A percentile compares a stretch with the other conserved stretches of the same genome.
These are phyloP conservation scores for Cladosporium colombiae DNA, from an alignment of 2,329 filamentous ascomycete species.

Conservation along the genomic window DNA sequence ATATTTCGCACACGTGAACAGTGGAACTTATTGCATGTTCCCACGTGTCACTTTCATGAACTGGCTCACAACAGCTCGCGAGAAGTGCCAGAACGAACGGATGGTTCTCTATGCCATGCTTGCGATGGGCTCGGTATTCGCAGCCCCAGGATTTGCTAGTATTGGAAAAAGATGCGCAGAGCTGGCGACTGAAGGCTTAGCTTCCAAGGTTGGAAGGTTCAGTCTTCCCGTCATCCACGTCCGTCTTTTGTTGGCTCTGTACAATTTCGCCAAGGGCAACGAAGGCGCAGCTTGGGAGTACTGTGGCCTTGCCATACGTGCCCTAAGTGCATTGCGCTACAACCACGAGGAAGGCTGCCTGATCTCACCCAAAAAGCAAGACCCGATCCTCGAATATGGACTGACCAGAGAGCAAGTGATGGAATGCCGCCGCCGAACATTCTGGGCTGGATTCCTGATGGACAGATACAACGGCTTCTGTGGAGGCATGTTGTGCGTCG, in stretches of 20 bases:
- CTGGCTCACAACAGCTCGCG: conserved; percentile 57
- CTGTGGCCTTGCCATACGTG: conserved; percentile 62
- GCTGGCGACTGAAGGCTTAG: conserved; percentile 60
- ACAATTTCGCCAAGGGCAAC: conserved; percentile 64
- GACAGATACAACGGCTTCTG: conserved; percentile 66
- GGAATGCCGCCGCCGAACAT: conserved; percentile 69
- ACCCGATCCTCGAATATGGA: conserved; percentile 25
- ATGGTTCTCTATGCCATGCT: conserved; percentile 64
- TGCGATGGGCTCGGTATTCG: conserved; percentile 59
- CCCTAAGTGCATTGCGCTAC: conserved; percentile 54
- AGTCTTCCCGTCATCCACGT: conserved; percentile 67
- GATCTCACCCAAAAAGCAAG: conserved; percentile 11
- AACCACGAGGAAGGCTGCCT: conserved; percentile 59
- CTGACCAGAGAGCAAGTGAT: conserved; percentile 47
- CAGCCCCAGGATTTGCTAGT: conserved; percentile 46
- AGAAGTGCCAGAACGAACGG: conserved; percentile 47
- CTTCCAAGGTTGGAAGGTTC: conserved; percentile 53
- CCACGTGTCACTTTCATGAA: conserved; percentile 54
- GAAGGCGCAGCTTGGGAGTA: conserved; percentile 64
- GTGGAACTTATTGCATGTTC: conserved; percentile 57
- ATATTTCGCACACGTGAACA: conserved; percentile 61
- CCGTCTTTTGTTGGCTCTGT: conserved; percentile 66
- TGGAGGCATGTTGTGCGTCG: conserved; percentile 52
- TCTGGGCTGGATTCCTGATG: conserved; percentile 71
- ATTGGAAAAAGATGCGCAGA: conserved; percentile 51